These are phyloP conservation scores for Pythium dissimile DNA, from an alignment of 352 stramenopile species.

Conservation along the genomic window DNA sequence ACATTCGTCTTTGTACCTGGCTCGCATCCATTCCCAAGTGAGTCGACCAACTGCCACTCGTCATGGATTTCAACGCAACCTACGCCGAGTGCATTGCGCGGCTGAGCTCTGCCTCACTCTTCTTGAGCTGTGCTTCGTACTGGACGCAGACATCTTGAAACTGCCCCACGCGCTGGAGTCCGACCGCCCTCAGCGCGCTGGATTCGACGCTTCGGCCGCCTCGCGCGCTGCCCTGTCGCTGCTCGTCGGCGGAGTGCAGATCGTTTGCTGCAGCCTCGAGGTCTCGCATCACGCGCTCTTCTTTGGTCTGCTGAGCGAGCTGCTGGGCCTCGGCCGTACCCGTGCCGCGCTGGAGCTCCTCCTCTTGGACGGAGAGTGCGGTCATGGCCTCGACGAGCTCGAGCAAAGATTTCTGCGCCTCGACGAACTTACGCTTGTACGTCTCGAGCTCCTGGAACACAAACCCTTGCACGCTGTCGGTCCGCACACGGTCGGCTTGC, in stretches of 20 bases:
- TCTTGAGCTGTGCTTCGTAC: slow-evolving; percentile 53
- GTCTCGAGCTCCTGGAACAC: slow-evolving; percentile 50
- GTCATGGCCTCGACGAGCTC: slow-evolving; percentile 50
- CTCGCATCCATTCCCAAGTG: not conserved
- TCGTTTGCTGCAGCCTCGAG: slow-evolving; percentile 28
- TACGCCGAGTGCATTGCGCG: slow-evolving; percentile 42
- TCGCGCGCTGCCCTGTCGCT: not conserved
- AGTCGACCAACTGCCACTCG: not conserved
- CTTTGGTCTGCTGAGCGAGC: slow-evolving; percentile 19
- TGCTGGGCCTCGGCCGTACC: slow-evolving; percentile 5
- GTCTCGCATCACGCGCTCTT: slow-evolving; percentile 52
- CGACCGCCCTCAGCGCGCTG: slow-evolving; percentile 37
- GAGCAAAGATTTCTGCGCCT: slow-evolving; percentile 50
- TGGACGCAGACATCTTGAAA: slow-evolving; percentile 32
- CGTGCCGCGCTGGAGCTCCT: slow-evolving; percentile 27
- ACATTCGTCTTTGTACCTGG: slow-evolving; percentile 33
- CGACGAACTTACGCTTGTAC: slow-evolving; percentile 48
- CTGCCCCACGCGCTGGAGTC: slow-evolving; percentile 36
- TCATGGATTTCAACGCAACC: not conserved
- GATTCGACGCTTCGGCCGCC: slow-evolving; percentile 33
- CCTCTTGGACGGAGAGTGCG: slow-evolving; percentile 33
- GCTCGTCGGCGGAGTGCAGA: not conserved
- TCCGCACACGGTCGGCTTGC: slow-evolving; percentile 39
- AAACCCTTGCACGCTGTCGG: slow-evolving; percentile 44
- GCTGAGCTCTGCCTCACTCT: slow-evolving; percentile 45